Conservation (phyloP, 2,329 filamentous ascomycete species). For the Epichloe gansuensis region DNA sequence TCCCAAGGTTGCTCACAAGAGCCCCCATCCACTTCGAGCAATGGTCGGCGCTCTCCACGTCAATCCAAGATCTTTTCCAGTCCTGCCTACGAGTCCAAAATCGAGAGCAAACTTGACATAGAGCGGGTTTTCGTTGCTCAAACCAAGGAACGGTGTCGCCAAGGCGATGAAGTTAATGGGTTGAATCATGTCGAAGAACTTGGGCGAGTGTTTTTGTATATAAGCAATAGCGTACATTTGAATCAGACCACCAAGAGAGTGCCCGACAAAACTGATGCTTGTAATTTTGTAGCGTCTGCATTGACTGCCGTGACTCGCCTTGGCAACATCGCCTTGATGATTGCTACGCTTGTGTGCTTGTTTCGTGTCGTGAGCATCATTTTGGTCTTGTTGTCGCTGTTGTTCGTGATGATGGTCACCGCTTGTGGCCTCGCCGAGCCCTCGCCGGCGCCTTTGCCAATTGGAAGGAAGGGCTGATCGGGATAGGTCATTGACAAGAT, state of each 20-base stretch:
- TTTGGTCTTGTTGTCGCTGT: conserved; percentile 30
- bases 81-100: conserved; percentile 90
- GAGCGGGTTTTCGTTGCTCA: conserved; percentile 94
- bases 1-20: conserved; percentile 72
- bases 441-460: conserved; percentile 36
- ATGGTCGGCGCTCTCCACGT: conserved; percentile 88
- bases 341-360: conserved; percentile 50
- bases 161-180: conserved; percentile 86
- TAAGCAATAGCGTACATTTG: conserved; percentile 95
- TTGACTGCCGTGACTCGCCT: conserved; percentile 34
- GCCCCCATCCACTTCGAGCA: conserved; percentile 77
- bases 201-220: conserved; percentile 87
- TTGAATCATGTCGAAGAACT: conserved; percentile 76
- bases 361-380: conserved; percentile 28
- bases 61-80: conserved; percentile 85
- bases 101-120: conserved; percentile 97
- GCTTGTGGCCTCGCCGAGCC: conserved; percentile 27
- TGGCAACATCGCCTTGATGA: conserved; percentile 42
- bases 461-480: conserved; percentile 76
- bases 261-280: conserved; percentile 88
- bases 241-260: conserved; percentile 79
- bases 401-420: conserved; percentile 28
- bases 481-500: conserved; percentile 85
- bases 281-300: conserved; percentile 68
- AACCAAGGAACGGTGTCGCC: conserved; percentile 75